Percentiles rank a stretch among this genome's conserved stretches.
These are phyloP conservation scores for Pluteus cervinus DNA, from an alignment of 768 basidiomycete species.

Conservation along the genomic window DNA sequence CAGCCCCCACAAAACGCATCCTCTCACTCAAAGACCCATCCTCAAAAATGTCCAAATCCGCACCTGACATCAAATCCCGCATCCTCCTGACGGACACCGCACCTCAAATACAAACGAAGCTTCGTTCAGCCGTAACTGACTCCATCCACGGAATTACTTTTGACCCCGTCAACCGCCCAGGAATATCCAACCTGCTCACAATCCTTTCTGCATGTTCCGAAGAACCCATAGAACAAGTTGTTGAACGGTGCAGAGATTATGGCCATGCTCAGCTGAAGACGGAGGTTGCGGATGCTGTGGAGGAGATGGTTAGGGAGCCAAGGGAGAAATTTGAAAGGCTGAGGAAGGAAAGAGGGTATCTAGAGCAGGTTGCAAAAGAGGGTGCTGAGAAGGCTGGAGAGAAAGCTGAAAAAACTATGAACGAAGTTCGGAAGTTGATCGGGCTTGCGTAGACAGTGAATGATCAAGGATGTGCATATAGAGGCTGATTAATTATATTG, in stretches of 20 bases:
- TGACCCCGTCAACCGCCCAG: slow-evolving; percentile 76
- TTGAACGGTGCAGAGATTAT: slow-evolving; percentile 42
- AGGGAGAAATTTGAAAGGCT: slow-evolving; percentile 66
- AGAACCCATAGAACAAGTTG: slow-evolving; percentile 37
- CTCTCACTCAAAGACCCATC: slow-evolving; percentile 82
- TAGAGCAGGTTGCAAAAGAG: slow-evolving; percentile 52
- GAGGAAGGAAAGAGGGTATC: slow-evolving; percentile 49
- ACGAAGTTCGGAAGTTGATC: slow-evolving; percentile 58
- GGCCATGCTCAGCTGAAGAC: slow-evolving; percentile 68
- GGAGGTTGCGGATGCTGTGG: slow-evolving; percentile 70
- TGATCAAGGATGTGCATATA: too few relatives aligned
- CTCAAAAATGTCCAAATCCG: slow-evolving; percentile 95
- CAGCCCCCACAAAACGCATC: slow-evolving; percentile 77
- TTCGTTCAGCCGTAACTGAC: slow-evolving; percentile 83
- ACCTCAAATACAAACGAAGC: slow-evolving; percentile 56
- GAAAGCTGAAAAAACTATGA: slow-evolving; percentile 58
- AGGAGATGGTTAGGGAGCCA: slow-evolving; percentile 58
- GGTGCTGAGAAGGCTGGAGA: slow-evolving; percentile 62
- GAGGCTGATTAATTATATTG: too few relatives aligned
- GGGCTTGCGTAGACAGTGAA: slow-evolving; percentile 44
- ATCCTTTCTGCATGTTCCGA: slow-evolving; percentile 74
- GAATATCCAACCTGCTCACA: slow-evolving; percentile 72
- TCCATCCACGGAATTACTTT: slow-evolving; percentile 70
- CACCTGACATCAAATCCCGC: slow-evolving; percentile 70
- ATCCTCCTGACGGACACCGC: slow-evolving; percentile 80